Base-by-base conservation (phyloP, 441 rosid genomes). In the Metrosideros polymorpha region DNA sequence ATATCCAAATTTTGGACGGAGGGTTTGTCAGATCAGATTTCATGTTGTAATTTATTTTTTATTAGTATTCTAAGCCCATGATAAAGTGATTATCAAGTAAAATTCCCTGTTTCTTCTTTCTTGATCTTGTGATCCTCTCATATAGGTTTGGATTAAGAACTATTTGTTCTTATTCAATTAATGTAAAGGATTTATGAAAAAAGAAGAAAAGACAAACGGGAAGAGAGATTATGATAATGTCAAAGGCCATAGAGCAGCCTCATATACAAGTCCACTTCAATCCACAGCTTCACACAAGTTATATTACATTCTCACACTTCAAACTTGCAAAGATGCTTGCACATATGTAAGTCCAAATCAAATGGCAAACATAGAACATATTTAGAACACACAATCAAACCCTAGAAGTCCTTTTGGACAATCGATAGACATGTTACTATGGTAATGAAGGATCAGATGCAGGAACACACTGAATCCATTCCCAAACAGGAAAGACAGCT, bases 371-470 rank as follows among this genome's bases (percentile, higher is more conserved):
- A 39, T 71, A 71, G 18, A 22, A 8, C 18, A 32, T 0, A 32
- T 0, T 32, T 0, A 18, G 39, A 18, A 10, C 3, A 63, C 77
- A 32, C 45, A 0, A 35, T 66, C 77, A 35, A n/a, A 66, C 77
- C 27, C 77, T 0, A 35, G 27, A 19, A 66, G 77, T 66, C 45
- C 45, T 63, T n/a, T n/a, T n/a, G n/a, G n/a, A n/a, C n/a, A n/a
- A n/a, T n/a, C n/a, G n/a, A n/a, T 17, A 63, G 75, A 17, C 13
- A 17, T 30, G 75, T 2, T 0, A 3, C 27, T 2, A 35, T 9
- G 27, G 13, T 18, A 0, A 18, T 66, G 0, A 35, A 32, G 27
- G 0, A 35, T 66, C 14, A 66, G 0, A 66, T 19, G 77, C 45
- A 35, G 4, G 76, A 35, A 66, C 45, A 35, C 9, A 45, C 77